Evolutionary conservation across 2,329 filamentous ascomycete genomes (phyloP).

Genomic region (Trichoderma semiorbis): DNA sequence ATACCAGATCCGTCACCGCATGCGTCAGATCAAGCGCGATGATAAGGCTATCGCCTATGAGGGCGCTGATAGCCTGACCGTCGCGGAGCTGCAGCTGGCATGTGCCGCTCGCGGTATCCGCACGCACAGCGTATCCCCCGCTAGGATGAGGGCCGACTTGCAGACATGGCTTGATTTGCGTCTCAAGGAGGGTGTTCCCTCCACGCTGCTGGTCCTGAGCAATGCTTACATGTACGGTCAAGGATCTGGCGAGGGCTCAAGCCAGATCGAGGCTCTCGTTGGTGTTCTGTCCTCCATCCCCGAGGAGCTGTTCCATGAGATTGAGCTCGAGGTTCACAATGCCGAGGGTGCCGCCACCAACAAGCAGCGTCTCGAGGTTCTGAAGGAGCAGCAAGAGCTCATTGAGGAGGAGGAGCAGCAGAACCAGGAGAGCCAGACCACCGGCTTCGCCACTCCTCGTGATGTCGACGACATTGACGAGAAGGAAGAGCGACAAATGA

Average conservation of each 20-base stretch:
- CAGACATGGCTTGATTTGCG: conserved; percentile 92
- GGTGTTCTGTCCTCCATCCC: conserved; percentile 92
- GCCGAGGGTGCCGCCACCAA: conserved; percentile 97
- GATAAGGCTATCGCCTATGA: conserved; percentile 93
- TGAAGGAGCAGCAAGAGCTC: conserved; percentile 97
- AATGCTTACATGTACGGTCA: conserved; percentile 97
- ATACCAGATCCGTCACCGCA: conserved; percentile 93
- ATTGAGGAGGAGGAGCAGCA: conserved; percentile 97
- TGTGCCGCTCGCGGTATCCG: conserved; percentile 89
- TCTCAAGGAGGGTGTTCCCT: conserved; percentile 91
- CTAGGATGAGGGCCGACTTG: conserved; percentile 80
- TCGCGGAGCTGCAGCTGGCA: conserved; percentile 86
- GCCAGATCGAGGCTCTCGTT: conserved; percentile 88
- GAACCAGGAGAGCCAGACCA: conserved; percentile 73
- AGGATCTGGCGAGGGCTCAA: conserved; percentile 80
- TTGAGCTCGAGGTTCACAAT: conserved; percentile 95
- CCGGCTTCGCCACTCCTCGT: conserved; percentile 70
- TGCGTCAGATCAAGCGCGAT: conserved; percentile 99
- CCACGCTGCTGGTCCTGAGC: conserved; percentile 89
- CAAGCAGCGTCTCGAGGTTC: conserved; percentile 95
- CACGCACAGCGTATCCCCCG: conserved; percentile 88
- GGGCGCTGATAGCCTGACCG: conserved; percentile 88
- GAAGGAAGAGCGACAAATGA: conserved; percentile 68
- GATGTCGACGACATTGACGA: conserved; percentile 94
- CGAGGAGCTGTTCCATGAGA: conserved; percentile 98